Percentiles rank a stretch among this genome's conserved stretches.
Evolutionary conservation across 306 rosid species (phyloP).

Genomic region (Malus sieversii): DNA sequence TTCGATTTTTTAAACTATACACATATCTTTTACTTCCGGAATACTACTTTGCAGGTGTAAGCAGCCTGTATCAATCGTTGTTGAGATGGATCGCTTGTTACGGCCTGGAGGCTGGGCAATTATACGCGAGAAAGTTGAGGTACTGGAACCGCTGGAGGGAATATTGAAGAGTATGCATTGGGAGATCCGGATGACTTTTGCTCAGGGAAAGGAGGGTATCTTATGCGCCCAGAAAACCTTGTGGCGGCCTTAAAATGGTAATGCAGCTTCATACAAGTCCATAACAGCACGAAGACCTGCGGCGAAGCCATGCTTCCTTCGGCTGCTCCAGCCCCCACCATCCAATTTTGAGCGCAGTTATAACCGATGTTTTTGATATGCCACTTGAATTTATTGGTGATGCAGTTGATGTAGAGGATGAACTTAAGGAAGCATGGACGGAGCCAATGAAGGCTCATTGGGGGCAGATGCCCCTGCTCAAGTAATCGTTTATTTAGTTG

Average conservation of each 20-base stretch:
- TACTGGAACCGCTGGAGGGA: conserved; percentile 65
- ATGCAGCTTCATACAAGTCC: background rate
- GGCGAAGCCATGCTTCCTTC: background rate
- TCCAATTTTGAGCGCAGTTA: background rate
- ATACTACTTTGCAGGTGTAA: conserved; percentile 59
- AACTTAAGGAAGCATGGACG: background rate
- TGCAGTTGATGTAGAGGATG: background rate
- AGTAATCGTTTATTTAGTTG: too few relatives aligned
- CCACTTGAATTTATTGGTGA: background rate
- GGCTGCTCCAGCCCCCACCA: background rate
- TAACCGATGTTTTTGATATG: background rate
- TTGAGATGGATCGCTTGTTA: conserved; percentile 88
- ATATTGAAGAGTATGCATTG: conserved; percentile 67
- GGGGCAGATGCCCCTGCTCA: too few relatives aligned
- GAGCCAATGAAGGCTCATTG: too few relatives aligned
- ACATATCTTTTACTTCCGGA: background rate
- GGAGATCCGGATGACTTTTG: conserved; percentile 75
- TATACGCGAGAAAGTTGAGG: conserved; percentile 78
- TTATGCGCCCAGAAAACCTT: conserved; percentile 70
- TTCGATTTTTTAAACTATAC: too few relatives aligned
- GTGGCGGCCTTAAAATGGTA: conserved; percentile 63
- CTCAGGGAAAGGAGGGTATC: conserved; percentile 68
- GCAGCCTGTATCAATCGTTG: conserved; percentile 66
- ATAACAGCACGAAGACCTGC: background rate
- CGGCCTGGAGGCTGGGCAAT: conserved; percentile 92